Percentiles rank a stretch among this genome's conserved stretches.
Conservation (phyloP, 352 stramenopile species). For the Phytopythium mirpurense region DNA sequence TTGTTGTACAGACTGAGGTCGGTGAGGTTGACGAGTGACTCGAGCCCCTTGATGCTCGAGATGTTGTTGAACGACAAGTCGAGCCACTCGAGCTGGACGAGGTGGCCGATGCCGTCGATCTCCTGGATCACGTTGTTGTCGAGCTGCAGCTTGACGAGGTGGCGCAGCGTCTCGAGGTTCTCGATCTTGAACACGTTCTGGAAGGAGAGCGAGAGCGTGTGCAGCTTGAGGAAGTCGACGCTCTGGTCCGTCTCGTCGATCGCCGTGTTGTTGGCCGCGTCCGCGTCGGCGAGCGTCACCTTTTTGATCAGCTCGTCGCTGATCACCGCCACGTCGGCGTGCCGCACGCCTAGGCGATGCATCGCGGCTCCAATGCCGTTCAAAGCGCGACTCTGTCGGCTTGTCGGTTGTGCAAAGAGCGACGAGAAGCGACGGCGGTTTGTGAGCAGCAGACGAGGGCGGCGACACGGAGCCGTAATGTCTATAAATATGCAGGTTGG, state of each 20-base stretch:
- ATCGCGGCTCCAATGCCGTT: slow-evolving; percentile 6
- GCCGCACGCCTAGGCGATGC: slow-evolving; percentile 68
- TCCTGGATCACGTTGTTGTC: slow-evolving; percentile 94
- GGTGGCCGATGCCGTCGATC: slow-evolving; percentile 83
- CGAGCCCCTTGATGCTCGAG: slow-evolving; percentile 84
- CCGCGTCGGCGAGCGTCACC: slow-evolving; percentile 46
- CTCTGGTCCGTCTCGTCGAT: slow-evolving; percentile 57
- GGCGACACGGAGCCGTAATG: not conserved
- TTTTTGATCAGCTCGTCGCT: slow-evolving; percentile 78
- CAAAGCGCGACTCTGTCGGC: not conserved
- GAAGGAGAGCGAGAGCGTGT: slow-evolving; percentile 87
- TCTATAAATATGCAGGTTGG: slow-evolving; percentile 3
- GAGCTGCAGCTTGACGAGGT: slow-evolving; percentile 89
- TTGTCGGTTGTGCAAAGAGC: not conserved
- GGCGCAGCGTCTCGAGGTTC: slow-evolving; percentile 89
- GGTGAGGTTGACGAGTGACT: slow-evolving; percentile 87
- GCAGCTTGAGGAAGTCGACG: slow-evolving; percentile 71
- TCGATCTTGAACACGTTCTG: slow-evolving; percentile 93
- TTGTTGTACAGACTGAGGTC: slow-evolving; percentile 94
- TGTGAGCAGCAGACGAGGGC: not conserved
- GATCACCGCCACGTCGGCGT: slow-evolving; percentile 75
- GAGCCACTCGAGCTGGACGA: slow-evolving; percentile 89
- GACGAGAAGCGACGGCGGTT: not conserved
- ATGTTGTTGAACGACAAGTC: slow-evolving; percentile 96
- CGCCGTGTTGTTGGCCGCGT: slow-evolving; percentile 63